These are phyloP conservation scores for Dactylellina haptotyla DNA, from an alignment of 2,329 filamentous ascomycete genomes.

Conservation along the genomic window DNA sequence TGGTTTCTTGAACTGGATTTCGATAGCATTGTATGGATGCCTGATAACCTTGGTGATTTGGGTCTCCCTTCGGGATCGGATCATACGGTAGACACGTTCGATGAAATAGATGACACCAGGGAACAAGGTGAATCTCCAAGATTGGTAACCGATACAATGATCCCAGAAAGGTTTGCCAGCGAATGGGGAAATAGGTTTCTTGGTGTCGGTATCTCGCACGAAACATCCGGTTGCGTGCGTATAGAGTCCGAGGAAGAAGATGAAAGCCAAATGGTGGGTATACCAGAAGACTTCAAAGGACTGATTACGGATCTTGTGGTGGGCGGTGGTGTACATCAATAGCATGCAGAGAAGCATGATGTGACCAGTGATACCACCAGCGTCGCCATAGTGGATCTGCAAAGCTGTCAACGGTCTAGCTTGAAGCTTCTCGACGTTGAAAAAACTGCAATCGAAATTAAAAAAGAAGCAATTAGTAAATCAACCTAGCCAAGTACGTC, in stretches of 20 bases:
- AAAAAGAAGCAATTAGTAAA: constrained; percentile 57
- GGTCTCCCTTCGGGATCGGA: constrained; percentile 82
- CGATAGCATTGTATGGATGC: constrained; percentile 95
- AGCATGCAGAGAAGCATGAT: constrained; percentile 99
- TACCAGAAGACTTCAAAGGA: constrained; percentile 99
- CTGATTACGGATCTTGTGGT: constrained; percentile 92
- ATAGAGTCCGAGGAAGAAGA: constrained; percentile 91
- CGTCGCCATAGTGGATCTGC: constrained; percentile 88
- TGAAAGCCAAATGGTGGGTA: constrained; percentile 97
- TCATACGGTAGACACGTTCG: constrained; percentile 90
- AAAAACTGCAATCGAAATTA: constrained; percentile 73
- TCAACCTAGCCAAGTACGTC: neutral
- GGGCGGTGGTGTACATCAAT: constrained; percentile 95
- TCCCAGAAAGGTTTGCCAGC: constrained; percentile 83
- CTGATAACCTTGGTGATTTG: constrained; percentile 93
- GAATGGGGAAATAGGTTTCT: constrained; percentile 80
- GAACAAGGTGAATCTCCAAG: constrained; percentile 95
- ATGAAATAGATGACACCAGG: constrained; percentile 84
- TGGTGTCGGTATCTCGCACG: constrained; percentile 76
- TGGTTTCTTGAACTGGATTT: constrained; percentile 96
- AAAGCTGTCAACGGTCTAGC: constrained; percentile 82
- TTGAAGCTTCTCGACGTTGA: constrained; percentile 87
- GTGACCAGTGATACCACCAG: constrained; percentile 93
- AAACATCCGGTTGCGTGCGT: constrained; percentile 97
- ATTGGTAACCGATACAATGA: constrained; percentile 93